Evolutionary conservation across 1,284 basidiomycete genomes (phyloP), one percentile per base, ranked within the genome.

Genomic region (Moniliophthora roreri): DNA sequence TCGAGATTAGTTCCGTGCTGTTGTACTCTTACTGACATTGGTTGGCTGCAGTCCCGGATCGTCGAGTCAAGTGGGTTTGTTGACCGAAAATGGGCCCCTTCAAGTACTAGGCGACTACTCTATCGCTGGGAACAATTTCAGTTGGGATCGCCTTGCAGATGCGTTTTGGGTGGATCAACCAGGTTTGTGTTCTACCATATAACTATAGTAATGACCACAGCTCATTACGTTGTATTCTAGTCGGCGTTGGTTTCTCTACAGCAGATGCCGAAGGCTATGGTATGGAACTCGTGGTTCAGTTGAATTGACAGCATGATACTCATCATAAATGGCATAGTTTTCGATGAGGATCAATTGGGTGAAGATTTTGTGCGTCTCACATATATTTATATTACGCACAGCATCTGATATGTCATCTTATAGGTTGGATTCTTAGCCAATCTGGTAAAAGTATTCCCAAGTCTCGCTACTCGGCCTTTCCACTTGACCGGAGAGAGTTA

Each of bases 401-500:
- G 35, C 28, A 32, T n/a, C 40, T 26, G 18, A 16, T 21, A 39
- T 49, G 24, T 48, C 21, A n/a, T 32, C 46, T 9, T 36, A 8
- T 54, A 87, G 85, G 77, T 85, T 68, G 80, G 80, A 15, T 88
- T 87, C 66, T 63, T 89, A 36, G 66, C 62, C 16, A 87, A 88
- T 61, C 67, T 87, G 3, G 81, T 85, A 59, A 81, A 81, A 58
- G 79, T 87, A 9, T 89, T 87, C 65, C 86, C 85, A 5, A 72
- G 72, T 57, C 72, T 88, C 21, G 76, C 76, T 2, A 78, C 69
- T 0, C 77, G 86, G 26, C 86, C 85, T 9, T 73, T 88, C 28
- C 68, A 80, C 62, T 63, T 88, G 34, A 80, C 78, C 2, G 86
- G 86, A 1, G 85, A 87, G 65, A 84, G 81, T 61, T 87, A 87